phyloP scores from a whole-genome alignment of 345 rosid genomes.

The Melaleuca quinquenervia region DNA sequence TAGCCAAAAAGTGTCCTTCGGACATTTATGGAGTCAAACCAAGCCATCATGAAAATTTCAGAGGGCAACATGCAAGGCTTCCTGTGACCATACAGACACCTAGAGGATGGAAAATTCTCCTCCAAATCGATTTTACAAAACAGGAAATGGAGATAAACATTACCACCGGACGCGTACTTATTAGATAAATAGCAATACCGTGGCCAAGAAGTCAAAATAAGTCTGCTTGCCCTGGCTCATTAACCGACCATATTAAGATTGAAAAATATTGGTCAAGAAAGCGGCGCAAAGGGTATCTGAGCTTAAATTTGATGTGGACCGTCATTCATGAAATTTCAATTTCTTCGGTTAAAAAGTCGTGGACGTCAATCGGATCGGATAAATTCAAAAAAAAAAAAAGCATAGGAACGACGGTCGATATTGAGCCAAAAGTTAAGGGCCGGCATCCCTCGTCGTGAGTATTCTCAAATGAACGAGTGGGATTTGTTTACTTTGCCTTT shows the following conservation, averaged over 20 bases:
- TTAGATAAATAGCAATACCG: neutral
- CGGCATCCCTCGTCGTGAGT: neutral
- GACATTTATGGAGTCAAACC: neutral
- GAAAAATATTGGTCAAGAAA: fast-evolving
- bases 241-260: neutral
- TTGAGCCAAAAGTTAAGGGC: no score
- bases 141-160: neutral
- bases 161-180: neutral
- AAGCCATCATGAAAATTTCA: neutral
- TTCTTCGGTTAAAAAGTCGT: no score
- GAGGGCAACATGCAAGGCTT: neutral
- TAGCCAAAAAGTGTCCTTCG: neutral
- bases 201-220: fast-evolving
- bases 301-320: no score
- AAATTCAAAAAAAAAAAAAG: no score
- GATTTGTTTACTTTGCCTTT: neutral
- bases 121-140: neutral
- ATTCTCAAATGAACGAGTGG: neutral
- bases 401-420: no score
- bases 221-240: neutral
- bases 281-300: no score
- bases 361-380: neutral
- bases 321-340: no score
- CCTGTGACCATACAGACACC: neutral
- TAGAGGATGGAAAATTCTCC: neutral